A percentile compares a stretch with the other conserved stretches of the same genome.
Evolutionary conservation across 768 basidiomycete genomes (phyloP).

Genomic region (Leccinum fibrillosum): DNA sequence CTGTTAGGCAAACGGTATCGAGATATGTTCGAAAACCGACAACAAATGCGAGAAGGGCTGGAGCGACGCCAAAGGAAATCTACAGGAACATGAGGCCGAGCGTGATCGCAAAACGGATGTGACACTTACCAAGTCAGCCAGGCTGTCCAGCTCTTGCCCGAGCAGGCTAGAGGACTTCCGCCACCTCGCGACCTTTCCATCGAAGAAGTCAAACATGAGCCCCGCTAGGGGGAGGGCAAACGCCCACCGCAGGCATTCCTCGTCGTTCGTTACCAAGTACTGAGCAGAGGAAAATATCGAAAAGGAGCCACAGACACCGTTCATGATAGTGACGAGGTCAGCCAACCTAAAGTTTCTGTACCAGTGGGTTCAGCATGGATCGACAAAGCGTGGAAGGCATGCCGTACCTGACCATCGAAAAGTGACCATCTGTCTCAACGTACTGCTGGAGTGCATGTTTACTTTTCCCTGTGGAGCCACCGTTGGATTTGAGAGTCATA

Average conservation of each 20-base stretch:
- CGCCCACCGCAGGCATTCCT: slow-evolving; percentile 82
- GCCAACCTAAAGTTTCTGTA: slow-evolving; percentile 94
- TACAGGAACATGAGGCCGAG: slow-evolving; percentile 29
- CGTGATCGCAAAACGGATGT: slow-evolving; percentile 2
- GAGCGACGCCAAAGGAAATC: slow-evolving; percentile 98
- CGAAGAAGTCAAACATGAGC: slow-evolving; percentile 95
- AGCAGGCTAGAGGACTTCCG: slow-evolving; percentile 92
- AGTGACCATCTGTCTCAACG: slow-evolving; percentile 89
- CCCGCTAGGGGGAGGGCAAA: slow-evolving; percentile 86
- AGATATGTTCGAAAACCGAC: slow-evolving; percentile 89
- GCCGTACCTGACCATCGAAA: slow-evolving; percentile 88
- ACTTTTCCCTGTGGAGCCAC: slow-evolving; percentile 6
- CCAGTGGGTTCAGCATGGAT: slow-evolving; percentile 17
- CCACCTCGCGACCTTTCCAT: slow-evolving; percentile 98
- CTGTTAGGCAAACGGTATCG: slow-evolving; percentile 82
- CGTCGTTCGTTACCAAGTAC: slow-evolving; percentile 79
- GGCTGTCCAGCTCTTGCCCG: slow-evolving; percentile 95
- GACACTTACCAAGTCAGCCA: slow-evolving; percentile 80
- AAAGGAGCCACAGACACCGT: slow-evolving; percentile 95
- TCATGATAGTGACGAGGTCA: slow-evolving; percentile 98
- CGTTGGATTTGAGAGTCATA: slow-evolving; percentile 29
- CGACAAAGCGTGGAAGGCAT: slow-evolving; percentile 2
- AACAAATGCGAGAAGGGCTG: slow-evolving; percentile 87
- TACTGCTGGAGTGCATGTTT: slow-evolving; percentile 69
- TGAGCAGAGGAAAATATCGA: slow-evolving; percentile 92